phyloP scores from a whole-genome alignment of 169 alveolate genomes.

The Cryptosporidium ryanae region DNA sequence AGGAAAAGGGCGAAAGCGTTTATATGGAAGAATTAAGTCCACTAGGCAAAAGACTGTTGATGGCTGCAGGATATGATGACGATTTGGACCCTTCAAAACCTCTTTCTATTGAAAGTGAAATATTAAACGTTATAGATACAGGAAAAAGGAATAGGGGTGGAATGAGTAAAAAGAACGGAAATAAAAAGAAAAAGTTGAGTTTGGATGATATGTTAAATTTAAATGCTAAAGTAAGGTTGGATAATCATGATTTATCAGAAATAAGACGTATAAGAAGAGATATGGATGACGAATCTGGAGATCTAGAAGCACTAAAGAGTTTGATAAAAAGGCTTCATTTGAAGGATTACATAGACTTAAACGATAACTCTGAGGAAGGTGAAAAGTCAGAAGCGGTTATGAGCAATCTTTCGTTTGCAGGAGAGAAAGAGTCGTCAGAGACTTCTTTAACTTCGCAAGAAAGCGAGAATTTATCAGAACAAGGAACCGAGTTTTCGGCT shows the following conservation, averaged over 20 bases:
- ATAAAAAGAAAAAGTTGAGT: slow-evolving; percentile 3
- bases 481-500: neutral
- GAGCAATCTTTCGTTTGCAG: neutral
- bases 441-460: neutral
- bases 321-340: slow-evolving; percentile 26
- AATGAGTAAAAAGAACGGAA: neutral
- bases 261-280: slow-evolving; percentile 66
- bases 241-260: slow-evolving; percentile 56
- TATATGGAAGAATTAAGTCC: slow-evolving; percentile 43
- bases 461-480: neutral
- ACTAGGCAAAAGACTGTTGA: slow-evolving; percentile 15
- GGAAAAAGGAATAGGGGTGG: neutral
- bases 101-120: slow-evolving; percentile 38
- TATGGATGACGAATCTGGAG: slow-evolving; percentile 35
- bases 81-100: slow-evolving; percentile 46
- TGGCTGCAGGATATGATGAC: slow-evolving; percentile 53
- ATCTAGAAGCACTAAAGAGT: slow-evolving; percentile 35
- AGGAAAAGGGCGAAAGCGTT: neutral
- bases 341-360: slow-evolving; percentile 18
- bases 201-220: slow-evolving; percentile 45
- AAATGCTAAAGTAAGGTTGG: slow-evolving; percentile 17
- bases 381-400: neutral
- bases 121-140: slow-evolving; percentile 12
- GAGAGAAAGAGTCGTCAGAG: neutral
- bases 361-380: neutral